Evolutionary conservation across 495 filamentous ascomycete genomes (phyloP), one percentile per base, ranked within the genome.

Genomic region (Daldinia grandis): DNA sequence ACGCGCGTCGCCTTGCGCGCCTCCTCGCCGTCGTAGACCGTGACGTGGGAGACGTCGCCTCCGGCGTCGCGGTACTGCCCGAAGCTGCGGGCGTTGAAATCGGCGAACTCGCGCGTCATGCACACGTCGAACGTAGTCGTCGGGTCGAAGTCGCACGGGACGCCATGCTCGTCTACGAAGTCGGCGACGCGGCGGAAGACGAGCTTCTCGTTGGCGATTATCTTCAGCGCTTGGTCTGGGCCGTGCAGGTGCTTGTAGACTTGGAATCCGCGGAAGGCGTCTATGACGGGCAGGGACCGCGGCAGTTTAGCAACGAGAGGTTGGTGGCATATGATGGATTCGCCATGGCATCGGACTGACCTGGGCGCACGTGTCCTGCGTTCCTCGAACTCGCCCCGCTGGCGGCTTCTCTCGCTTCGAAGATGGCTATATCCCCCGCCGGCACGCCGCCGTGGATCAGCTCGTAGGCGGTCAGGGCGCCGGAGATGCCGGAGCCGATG

Each of bases 121-220:
- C 75, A 77, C 10, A 76, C 75, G 42, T 77, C 75, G 24, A 77
- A 77, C 1, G 75, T 77, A 0, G 71, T 76, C 33, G 74, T 72
- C 7, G 74, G 67, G 62, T 76, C 74, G 62, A 77, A 74, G 44
- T 77, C 75, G 35, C 75, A 77, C 33, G 59, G 67, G 4, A 77
- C 65, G 1, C 69, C 54, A 33, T 79, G 66, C 6, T 62, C 61
- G 33, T 75, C 62, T 3, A 77, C 59, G 33, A 80, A 69, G 8
- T 72, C 64, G 55, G 60, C 63, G 2, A 76, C 42, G 35, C 35
- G 64, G 9, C 76, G 40, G 33, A 77, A 75, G 8, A 76, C 74
- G 15, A 70, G 40, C 28, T 69, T 63, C 62, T 77, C 75, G 64
- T 77, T 77, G 17, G 66, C 74, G 58, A 77, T 70, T 47, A 77